Conservation (phyloP, 2,329 filamentous ascomycete species). For the Hypoxylon sp. region DNA sequence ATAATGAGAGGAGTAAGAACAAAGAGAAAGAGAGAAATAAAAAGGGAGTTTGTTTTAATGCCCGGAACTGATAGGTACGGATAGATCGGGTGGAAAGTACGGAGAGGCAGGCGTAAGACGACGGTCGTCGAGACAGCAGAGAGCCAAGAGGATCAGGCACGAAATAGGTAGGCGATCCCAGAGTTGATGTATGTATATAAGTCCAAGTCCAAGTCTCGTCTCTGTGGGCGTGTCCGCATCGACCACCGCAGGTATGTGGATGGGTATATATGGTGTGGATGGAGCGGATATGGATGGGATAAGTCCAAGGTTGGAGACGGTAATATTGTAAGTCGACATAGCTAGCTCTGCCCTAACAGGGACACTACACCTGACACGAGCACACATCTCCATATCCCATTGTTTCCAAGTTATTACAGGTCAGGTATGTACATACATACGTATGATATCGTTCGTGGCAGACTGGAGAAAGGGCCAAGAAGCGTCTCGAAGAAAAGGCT, state of each 20-base stretch:
- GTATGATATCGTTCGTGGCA: neutral
- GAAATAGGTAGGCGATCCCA: conserved; percentile 27
- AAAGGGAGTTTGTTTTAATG: neutral
- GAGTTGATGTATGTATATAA: conserved; percentile 24
- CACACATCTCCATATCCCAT: no score
- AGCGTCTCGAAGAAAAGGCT: neutral
- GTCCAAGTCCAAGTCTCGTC: neutral
- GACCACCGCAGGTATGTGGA: neutral
- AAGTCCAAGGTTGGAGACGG: neutral
- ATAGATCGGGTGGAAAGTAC: neutral
- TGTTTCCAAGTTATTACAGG: no score
- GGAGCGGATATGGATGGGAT: conserved; percentile 1
- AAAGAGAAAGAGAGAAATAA: neutral
- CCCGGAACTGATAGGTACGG: neutral
- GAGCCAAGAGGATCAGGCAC: conserved; percentile 33
- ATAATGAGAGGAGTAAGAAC: neutral
- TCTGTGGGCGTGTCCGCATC: neutral
- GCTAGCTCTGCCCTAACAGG: no score
- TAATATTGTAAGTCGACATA: no score
- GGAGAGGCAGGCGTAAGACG: neutral
- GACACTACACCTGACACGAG: no score
- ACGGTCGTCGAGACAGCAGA: neutral
- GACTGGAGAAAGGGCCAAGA: neutral
- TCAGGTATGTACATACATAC: no score
- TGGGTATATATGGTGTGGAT: neutral